Evolutionary conservation across 176 grass and related monocot species (phyloP).

Genomic region (Aegilops tauschii): DNA sequence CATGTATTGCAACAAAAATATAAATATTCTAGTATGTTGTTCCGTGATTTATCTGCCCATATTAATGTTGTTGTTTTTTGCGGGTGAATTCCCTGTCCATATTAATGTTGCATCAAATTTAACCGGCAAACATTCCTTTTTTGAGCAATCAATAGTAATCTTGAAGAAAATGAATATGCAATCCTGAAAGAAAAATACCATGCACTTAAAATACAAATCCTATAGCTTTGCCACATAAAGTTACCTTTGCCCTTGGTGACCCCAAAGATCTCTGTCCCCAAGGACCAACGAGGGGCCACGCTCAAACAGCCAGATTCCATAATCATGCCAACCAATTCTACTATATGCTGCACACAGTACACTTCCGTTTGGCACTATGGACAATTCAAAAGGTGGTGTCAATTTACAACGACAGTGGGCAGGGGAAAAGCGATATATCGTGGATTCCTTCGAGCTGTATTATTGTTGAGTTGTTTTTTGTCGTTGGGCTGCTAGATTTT

Average conservation of each 20-base stretch:
- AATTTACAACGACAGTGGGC: neutral
- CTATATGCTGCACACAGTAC: neutral
- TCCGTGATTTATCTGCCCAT: too few species aligned
- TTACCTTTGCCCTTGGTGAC: neutral
- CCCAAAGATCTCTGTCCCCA: neutral
- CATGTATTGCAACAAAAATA: too few species aligned
- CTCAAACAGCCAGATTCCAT: neutral
- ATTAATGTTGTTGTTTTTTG: too few species aligned
- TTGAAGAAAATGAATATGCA: too few species aligned
- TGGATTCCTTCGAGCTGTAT: neutral
- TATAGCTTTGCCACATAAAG: neutral
- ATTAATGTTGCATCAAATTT: too few species aligned
- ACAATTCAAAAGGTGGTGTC: neutral
- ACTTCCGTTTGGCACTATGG: neutral
- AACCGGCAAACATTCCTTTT: too few species aligned
- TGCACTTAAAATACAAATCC: neutral
- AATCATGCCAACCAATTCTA: neutral
- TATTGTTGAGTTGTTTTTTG: neutral
- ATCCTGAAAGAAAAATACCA: too few species aligned
- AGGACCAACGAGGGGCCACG: constrained; percentile 12
- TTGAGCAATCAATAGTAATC: too few species aligned
- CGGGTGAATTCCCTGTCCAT: too few species aligned
- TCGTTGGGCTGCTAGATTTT: neutral
- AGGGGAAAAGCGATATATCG: neutral
- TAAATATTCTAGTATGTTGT: too few species aligned